Percentiles rank a stretch among this genome's conserved stretches.
phyloP scores from a whole-genome alignment of 164 flowering plant species.

The Vitis vinifera region ASM3070453v1 NC_081809.1:4907001-4907500 shows the following conservation, averaged over 20 bases:
- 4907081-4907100: no score
- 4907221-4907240: slow-evolving; percentile 6
- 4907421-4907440: neutral
- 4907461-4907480: neutral
- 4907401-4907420: neutral
- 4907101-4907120: no score
- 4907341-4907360: slow-evolving; percentile 68
- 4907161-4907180: no score
- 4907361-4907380: slow-evolving; percentile 52
- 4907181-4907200: no score
- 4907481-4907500: neutral
- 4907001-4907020: no score
- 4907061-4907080: no score
- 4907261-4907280: slow-evolving; percentile 66
- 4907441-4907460: neutral
- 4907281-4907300: slow-evolving; percentile 73
- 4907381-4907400: neutral
- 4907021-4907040: no score
- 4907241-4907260: slow-evolving; percentile 50
- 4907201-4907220: no score
- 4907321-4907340: slow-evolving; percentile 79
- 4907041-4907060: no score
- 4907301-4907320: slow-evolving; percentile 98
- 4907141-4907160: no score
- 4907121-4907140: no score